A percentile compares a stretch with the other conserved stretches of the same genome.
These are phyloP conservation scores for Botrytis fabae DNA, from an alignment of 2,329 filamentous ascomycete genomes.

Conservation along the genomic window DNA sequence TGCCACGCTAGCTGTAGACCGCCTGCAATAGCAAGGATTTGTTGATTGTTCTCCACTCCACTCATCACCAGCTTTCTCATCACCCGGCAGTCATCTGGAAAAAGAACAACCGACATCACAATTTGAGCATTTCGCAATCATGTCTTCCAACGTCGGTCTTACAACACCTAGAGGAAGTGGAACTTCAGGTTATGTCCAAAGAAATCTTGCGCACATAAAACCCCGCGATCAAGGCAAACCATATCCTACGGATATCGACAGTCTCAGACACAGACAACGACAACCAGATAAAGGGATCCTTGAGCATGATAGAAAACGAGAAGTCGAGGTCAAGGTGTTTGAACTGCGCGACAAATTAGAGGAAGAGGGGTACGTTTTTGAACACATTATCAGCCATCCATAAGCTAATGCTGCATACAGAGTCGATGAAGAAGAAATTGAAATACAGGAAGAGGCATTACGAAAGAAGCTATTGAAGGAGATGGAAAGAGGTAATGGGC, in stretches of 20 bases:
- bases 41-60: slow-evolving; percentile 1
- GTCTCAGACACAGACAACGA: slow-evolving; percentile 71
- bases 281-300: slow-evolving; percentile 91
- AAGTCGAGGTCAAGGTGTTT: slow-evolving; percentile 90
- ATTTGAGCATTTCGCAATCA: slow-evolving; percentile 43
- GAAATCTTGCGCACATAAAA: slow-evolving; percentile 85
- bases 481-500: slow-evolving; percentile 43
- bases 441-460: slow-evolving; percentile 67
- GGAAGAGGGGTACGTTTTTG: slow-evolving; percentile 68
- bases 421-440: slow-evolving; percentile 87
- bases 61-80: background rate
- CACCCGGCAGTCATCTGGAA: background rate
- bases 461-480: slow-evolving; percentile 59
- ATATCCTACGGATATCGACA: slow-evolving; percentile 68
- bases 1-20: slow-evolving; percentile 29
- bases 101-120: background rate
- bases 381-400: background rate
- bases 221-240: slow-evolving; percentile 70
- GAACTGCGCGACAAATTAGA: slow-evolving; percentile 89
- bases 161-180: slow-evolving; percentile 91
- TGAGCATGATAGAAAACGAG: slow-evolving; percentile 88
- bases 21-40: slow-evolving; percentile 22
- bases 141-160: slow-evolving; percentile 98
- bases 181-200: slow-evolving; percentile 96
- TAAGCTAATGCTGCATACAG: slow-evolving; percentile 45